Base-by-base conservation (phyloP, 2,329 filamentous ascomycete species). In the Aureobasidium subglaciale region DNA sequence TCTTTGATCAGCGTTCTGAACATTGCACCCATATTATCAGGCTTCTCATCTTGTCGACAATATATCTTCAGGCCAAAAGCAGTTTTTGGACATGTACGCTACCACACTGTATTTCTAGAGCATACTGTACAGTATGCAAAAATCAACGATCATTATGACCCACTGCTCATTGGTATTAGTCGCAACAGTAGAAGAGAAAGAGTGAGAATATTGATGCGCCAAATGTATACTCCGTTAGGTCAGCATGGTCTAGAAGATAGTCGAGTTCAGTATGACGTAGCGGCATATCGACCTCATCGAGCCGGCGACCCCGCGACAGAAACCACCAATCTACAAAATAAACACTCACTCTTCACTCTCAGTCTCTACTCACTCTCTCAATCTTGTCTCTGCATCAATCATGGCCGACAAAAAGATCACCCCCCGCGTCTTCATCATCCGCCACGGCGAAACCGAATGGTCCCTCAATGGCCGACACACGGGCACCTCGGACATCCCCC, bases 401-500 rank as follows among this genome's bases (percentile, higher is more conserved):
- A 52, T 52, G 48, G 10, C 34, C 25, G 48, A 52, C 48, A 40
- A 52, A 5, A 56, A 56, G 27, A 72, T 73, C 11, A 74, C 74
- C 22, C 75, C 75, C 5, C 69, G 75, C 48, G 73, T 78, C 66
- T 78, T 78, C 70, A 75, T 78, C 59, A 70, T 78, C 64, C 88
- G 91, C 63, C 91, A 96, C 68, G 92, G 91, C 72, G 90, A 96
- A 75, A 97, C 91, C 4, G 90, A 95, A 75, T 97, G 91, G 91
- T 95, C 88, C 5, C 82, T 95, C 45, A 86, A 86, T 63, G 91
- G 68, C 16, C 63, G 84, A 52, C 89, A 96, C 72, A 97, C 92
- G 0, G 87, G 90, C 50, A 79, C 76, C 25, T 88, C 87, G n/a
- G 91, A 97, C 66, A 87, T 97, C 4, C 85, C 90, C 1, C 77